Evolutionary conservation across 2,329 filamentous ascomycete genomes (phyloP).

Genomic region (Periconia sp.): DNA sequence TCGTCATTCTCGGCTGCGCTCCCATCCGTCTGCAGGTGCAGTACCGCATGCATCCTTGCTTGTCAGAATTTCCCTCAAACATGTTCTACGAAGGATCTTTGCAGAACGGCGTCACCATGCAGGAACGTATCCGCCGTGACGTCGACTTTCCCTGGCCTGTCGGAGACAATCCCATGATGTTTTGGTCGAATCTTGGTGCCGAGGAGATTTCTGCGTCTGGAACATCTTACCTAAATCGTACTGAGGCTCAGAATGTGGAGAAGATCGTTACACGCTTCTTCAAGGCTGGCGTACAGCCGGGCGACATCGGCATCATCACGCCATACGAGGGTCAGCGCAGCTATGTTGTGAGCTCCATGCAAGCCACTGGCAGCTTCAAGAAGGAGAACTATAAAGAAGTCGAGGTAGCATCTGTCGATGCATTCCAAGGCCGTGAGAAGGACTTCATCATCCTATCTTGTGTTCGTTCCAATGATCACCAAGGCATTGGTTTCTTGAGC

Average conservation of each 20-base stretch:
- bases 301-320: constrained; percentile 95
- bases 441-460: constrained; percentile 98
- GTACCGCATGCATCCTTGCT: constrained; percentile 98
- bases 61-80: constrained; percentile 97
- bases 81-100: constrained; percentile 99
- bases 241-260: constrained; percentile 95
- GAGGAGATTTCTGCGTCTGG: constrained; percentile 98
- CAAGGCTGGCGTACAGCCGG: constrained; percentile 94
- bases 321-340: constrained; percentile 98
- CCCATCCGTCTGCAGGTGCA: constrained; percentile 96
- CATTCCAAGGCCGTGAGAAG: constrained; percentile 98
- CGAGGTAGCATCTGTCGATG: constrained; percentile 96
- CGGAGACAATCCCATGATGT: constrained; percentile 97
- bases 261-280: constrained; percentile 99
- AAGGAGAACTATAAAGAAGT: constrained; percentile 99
- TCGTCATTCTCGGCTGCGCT: constrained; percentile 87
- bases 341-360: constrained; percentile 99
- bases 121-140: constrained; percentile 85
- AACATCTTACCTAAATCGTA: constrained; percentile 97
- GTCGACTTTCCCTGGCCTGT: constrained; percentile 99
- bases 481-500: constrained; percentile 98
- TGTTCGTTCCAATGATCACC: constrained; percentile 97
- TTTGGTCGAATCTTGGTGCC: constrained; percentile 97
- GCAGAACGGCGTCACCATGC: constrained; percentile 93
- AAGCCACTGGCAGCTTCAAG: constrained; percentile 94